A percentile compares a stretch with the other conserved stretches of the same genome.
Evolutionary conservation across 2,329 filamentous ascomycete species (phyloP).

Genomic region (Pestalotiopsis sp.): DNA sequence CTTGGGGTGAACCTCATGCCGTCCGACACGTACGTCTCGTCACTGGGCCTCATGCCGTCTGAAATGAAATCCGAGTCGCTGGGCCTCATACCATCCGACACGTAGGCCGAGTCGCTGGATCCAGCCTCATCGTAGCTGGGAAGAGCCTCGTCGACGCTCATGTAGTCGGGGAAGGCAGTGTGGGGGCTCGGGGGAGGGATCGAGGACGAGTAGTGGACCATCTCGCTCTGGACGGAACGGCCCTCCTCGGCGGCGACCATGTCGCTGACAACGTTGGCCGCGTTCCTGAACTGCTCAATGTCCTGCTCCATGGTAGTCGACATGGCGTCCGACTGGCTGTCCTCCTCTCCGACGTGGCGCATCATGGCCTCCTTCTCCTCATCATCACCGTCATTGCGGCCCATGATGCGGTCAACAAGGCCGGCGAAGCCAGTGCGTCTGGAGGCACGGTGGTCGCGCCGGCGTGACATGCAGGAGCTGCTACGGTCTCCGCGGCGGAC

Average conservation of each 20-base stretch:
- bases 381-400: slow-evolving; percentile 22
- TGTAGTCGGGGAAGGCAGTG: slow-evolving; percentile 31
- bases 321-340: slow-evolving; percentile 27
- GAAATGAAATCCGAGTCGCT: not conserved
- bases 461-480: slow-evolving; percentile 18
- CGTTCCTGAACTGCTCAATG: slow-evolving; percentile 47
- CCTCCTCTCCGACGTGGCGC: slow-evolving; percentile 21
- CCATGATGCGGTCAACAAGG: slow-evolving; percentile 29
- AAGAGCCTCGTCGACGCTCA: slow-evolving; percentile 37
- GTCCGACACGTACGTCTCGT: not conserved
- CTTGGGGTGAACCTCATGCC: slow-evolving; percentile 27
- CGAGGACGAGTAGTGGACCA: slow-evolving; percentile 2
- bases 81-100: slow-evolving; percentile 45
- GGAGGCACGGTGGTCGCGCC: slow-evolving; percentile 13
- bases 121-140: slow-evolving; percentile 41
- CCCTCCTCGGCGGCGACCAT: slow-evolving; percentile 46
- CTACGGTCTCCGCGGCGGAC: slow-evolving; percentile 25
- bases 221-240: slow-evolving; percentile 19
- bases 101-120: slow-evolving; percentile 32
- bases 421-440: slow-evolving; percentile 26
- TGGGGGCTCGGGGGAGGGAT: slow-evolving; percentile 25
- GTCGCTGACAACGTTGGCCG: slow-evolving; percentile 44
- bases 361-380: slow-evolving; percentile 39
- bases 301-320: slow-evolving; percentile 47
- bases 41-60: slow-evolving; percentile 18